Evolutionary conservation across 192 early-diverging fungal genomes (phyloP), one percentile per base, ranked within the genome.

Genomic region (Umbelopsis sp.): DNA sequence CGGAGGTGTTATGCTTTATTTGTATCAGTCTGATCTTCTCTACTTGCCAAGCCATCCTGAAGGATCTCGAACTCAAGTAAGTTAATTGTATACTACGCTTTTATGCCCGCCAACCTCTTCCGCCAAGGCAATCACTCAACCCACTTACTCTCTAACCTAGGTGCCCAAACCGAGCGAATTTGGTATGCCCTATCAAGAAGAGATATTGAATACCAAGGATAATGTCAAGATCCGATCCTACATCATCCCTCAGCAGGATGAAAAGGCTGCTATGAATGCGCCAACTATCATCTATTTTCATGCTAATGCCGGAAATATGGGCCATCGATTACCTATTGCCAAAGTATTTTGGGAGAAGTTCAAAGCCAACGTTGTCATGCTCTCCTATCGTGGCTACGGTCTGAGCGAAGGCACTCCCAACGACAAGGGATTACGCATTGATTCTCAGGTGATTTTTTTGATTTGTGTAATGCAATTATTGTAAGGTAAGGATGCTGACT

Each of bases 351-450:
- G 92, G 66, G 75, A 79, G 21, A 74, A 77, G 37, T 84, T 88
- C 45, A 80, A 84, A 35, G 88, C 85, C 82, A 98, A 99, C 76
- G 88, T 99, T 21, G 89, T 96, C 65, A 92, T 99, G 92, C 85
- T 97, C 21, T 96, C 94, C 22, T 99, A 99, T 73, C 88, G 97
- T 77, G 89, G 89, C 30, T 97, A 97, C 81, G 96, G 96, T 7
- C 71, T 89, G 41, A 93, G 91, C 47, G 91, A 95, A 66, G 97
- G 97, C 7, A 82, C 78, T 35, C 89, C 96, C 7, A 84, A 83
- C 8, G 97, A 99, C 76, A 86, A 88, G 25, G 95, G 97, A 0
- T 79, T 99, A 44, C 87, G 88, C 69, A 87, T 92, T 37, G 97
- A 99, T 78, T 89, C 94, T 11, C 85, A 92, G 81, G 88, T 90